phyloP scores from a whole-genome alignment of 1,284 basidiomycete species.

The Wolfiporia cocos region DNA sequence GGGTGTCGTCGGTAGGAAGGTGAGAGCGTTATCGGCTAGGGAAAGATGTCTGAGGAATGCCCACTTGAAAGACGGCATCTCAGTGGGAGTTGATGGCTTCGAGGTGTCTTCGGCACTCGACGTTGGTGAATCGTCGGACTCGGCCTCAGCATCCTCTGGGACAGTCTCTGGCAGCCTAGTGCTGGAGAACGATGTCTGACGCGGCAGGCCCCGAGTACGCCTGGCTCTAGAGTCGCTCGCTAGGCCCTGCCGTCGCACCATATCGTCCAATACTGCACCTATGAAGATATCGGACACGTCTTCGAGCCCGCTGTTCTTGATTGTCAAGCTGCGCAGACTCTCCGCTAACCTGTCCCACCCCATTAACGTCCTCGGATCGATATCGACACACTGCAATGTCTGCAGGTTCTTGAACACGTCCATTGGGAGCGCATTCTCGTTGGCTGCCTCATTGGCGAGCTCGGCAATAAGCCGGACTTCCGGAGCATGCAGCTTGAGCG shows the following conservation, averaged over 20 bases:
- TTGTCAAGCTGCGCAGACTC: constrained; percentile 66
- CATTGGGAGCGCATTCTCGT: constrained; percentile 73
- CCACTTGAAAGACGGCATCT: constrained; percentile 70
- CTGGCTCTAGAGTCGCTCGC: constrained; percentile 40
- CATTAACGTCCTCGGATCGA: constrained; percentile 78
- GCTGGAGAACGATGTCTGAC: constrained; percentile 44
- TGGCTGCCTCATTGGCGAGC: constrained; percentile 66
- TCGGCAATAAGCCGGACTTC: constrained; percentile 64
- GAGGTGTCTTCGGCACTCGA: constrained; percentile 13
- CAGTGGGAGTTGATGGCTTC: constrained; percentile 19
- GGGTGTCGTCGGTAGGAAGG: constrained; percentile 72
- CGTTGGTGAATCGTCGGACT: constrained; percentile 8
- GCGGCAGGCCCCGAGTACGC: constrained; percentile 31
- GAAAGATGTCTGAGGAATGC: constrained; percentile 71
- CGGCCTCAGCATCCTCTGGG: constrained; percentile 47
- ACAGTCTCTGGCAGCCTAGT: constrained; percentile 54
- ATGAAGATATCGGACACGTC: constrained; percentile 81
- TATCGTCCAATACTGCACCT: constrained; percentile 71
- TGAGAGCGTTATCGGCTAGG: constrained; percentile 79
- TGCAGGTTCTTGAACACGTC: constrained; percentile 82
- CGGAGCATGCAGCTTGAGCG: constrained; percentile 58
- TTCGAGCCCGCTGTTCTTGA: constrained; percentile 75
- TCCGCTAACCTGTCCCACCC: constrained; percentile 82
- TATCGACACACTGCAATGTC: constrained; percentile 66
- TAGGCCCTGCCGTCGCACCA: constrained; percentile 53